phyloP scores from a whole-genome alignment of 768 basidiomycete species.

The Suillus variegatus region DNA sequence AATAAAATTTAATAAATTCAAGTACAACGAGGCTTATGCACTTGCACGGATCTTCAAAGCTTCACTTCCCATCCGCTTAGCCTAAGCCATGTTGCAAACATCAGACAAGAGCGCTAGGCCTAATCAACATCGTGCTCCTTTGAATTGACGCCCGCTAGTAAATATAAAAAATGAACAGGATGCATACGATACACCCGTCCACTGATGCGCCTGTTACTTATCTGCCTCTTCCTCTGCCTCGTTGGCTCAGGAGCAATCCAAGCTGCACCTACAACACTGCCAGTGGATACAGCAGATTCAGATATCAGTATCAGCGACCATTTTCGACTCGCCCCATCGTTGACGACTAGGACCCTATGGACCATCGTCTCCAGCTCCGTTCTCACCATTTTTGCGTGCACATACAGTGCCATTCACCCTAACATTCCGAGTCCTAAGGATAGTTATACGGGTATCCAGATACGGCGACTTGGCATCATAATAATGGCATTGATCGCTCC shows the following conservation, averaged over 20 bases:
- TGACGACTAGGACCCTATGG: slow-evolving; percentile 18
- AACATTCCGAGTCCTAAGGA: slow-evolving; percentile 20
- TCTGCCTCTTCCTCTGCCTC: not conserved
- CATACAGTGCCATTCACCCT: slow-evolving; percentile 27
- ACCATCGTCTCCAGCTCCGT: slow-evolving; percentile 17
- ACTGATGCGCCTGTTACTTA: not conserved
- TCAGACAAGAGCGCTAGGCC: no score
- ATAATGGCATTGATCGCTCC: not conserved
- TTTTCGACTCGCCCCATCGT: not conserved
- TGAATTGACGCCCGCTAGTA: not conserved
- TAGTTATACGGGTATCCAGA: not conserved
- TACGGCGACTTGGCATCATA: not conserved
- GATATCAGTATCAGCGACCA: not conserved
- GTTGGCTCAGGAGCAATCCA: not conserved
- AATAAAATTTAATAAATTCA: no score
- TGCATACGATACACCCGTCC: not conserved
- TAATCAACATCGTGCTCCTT: no score
- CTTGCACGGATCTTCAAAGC: no score
- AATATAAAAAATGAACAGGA: not conserved
- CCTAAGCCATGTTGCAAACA: no score
- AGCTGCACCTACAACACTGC: not conserved
- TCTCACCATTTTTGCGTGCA: slow-evolving; percentile 25
- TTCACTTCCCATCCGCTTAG: no score
- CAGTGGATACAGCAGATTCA: not conserved
- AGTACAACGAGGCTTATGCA: no score